Conservation (phyloP, 768 basidiomycete species). For the Psilocybe subaeruginosa region DNA sequence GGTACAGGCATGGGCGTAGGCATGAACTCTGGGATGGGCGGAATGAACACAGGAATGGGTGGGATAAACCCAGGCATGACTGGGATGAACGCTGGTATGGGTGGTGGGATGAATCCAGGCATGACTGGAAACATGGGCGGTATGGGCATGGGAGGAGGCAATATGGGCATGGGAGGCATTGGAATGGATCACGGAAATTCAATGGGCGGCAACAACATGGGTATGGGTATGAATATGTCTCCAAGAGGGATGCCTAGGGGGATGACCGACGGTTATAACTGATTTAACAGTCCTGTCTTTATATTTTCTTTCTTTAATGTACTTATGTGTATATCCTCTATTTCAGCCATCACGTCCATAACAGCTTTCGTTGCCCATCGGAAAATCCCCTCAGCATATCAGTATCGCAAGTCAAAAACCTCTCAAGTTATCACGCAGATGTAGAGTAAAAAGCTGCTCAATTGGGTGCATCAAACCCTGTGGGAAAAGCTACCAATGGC, state of each 20-base stretch:
- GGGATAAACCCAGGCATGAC: constrained; percentile 4
- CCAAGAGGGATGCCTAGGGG: constrained; percentile 14
- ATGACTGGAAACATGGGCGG: constrained; percentile 6
- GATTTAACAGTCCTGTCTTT: not conserved
- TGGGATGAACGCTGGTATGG: constrained; percentile 9
- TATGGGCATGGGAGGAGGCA: constrained; percentile 1
- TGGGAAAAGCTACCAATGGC: constrained; percentile 11
- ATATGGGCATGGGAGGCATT: constrained; percentile 4
- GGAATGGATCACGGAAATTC: constrained; percentile 10
- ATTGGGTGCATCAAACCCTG: constrained; percentile 7
- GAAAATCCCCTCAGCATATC: too few species aligned
- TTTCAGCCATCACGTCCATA: not conserved
- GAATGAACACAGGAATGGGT: constrained; percentile 3
- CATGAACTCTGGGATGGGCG: constrained; percentile 6
- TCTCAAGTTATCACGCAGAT: not conserved
- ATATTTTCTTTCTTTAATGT: not conserved
- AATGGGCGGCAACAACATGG: constrained; percentile 11
- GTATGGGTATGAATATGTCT: constrained; percentile 24
- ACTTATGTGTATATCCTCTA: not conserved
- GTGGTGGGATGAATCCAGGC: constrained; percentile 5
- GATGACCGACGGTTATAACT: constrained; percentile 11
- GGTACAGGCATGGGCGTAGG: constrained; percentile 5
- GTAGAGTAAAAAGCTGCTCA: not conserved
- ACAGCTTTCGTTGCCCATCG: too few species aligned
- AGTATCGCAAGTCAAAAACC: not conserved